Conservation (phyloP, 2,329 filamentous ascomycete species). For the Trichoderma koningii region DNA sequence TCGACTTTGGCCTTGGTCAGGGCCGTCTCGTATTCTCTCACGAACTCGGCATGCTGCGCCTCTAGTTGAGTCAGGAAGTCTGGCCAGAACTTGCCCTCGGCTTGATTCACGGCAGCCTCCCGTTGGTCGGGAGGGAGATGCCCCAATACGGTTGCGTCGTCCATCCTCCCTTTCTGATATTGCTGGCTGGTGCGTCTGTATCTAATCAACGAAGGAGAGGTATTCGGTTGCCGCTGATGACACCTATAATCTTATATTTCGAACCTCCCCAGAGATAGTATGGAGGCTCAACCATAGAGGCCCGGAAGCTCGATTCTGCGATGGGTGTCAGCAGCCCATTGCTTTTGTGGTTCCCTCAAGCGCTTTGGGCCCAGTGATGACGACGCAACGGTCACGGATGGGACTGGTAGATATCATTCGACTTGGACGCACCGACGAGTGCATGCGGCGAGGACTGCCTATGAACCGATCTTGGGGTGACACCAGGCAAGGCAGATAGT, state of each 20-base stretch:
- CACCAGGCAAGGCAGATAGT: background rate
- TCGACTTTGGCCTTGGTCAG: slow-evolving; percentile 36
- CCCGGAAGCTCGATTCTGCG: background rate
- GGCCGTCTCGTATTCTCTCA: slow-evolving; percentile 35
- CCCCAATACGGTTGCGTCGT: slow-evolving; percentile 35
- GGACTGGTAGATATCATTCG: background rate
- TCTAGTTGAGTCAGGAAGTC: slow-evolving; percentile 35
- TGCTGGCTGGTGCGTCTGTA: background rate
- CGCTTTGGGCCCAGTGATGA: background rate
- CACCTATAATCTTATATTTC: background rate
- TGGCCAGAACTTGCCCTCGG: slow-evolving; percentile 42
- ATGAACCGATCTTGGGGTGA: slow-evolving; percentile 6
- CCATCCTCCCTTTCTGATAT: slow-evolving; percentile 16
- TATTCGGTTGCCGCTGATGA: background rate
- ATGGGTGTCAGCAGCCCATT: background rate
- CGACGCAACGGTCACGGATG: background rate
- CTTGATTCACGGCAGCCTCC: slow-evolving; percentile 41
- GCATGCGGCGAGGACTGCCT: background rate
- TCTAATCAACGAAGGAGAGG: background rate
- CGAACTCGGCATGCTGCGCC: slow-evolving; percentile 32
- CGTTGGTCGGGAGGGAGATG: slow-evolving; percentile 39
- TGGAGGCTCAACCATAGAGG: slow-evolving; percentile 20
- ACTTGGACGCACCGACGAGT: too few species aligned
- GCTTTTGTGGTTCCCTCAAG: background rate
- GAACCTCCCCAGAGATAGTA: slow-evolving; percentile 2